These are phyloP conservation scores for Diophrys sp. DNA, from an alignment of 73 alveolate genomes.

Conservation along the genomic window DNA sequence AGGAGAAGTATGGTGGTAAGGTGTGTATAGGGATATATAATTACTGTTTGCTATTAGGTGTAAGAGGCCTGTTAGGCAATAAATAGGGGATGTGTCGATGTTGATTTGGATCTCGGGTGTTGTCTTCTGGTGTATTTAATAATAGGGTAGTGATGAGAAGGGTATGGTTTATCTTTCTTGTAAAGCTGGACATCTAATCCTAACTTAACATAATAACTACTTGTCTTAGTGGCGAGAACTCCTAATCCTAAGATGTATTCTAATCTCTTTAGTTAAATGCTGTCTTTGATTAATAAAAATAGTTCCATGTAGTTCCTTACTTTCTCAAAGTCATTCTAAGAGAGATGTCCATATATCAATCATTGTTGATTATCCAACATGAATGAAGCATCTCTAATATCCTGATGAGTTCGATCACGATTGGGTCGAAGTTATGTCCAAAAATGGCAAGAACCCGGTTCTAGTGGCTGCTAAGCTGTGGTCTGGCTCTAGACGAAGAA, in stretches of 20 bases:
- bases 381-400: too few relatives aligned
- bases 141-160: constrained; percentile 35
- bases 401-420: too few relatives aligned
- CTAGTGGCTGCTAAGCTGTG: too few relatives aligned
- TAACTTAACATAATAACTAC: constrained; percentile 18
- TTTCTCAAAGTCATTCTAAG: too few relatives aligned
- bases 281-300: constrained; percentile 53
- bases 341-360: too few relatives aligned
- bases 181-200: constrained; percentile 1
- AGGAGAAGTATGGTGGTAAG: constrained; percentile 50
- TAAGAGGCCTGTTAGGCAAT: constrained; percentile 38
- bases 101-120: constrained; percentile 50
- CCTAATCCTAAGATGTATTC: constrained; percentile 58
- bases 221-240: constrained; percentile 12
- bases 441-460: too few relatives aligned
- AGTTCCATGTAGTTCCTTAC: too few relatives aligned
- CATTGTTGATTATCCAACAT: too few relatives aligned
- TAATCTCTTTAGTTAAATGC: constrained; percentile 19
- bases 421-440: too few relatives aligned
- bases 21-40: constrained; percentile 29
- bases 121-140: constrained; percentile 13
- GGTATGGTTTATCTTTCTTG: constrained; percentile 31
- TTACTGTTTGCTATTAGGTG: constrained; percentile 38
- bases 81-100: constrained; percentile 33
- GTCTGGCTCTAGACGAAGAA: too few relatives aligned